Conservation (phyloP, 306 rosid genomes). For the Ziziphus jujuba region DNA sequence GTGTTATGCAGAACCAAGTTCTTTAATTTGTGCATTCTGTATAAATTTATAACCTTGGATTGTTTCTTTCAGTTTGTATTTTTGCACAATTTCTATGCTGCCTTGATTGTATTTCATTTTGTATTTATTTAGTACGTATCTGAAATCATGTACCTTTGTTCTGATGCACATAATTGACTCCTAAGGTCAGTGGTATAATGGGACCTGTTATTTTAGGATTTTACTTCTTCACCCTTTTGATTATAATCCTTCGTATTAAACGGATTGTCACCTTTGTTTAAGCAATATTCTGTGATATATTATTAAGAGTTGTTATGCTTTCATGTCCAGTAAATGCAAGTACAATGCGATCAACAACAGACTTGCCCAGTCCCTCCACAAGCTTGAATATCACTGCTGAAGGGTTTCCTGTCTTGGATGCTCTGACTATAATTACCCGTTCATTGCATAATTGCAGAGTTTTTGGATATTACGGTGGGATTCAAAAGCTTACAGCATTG, state of each 20-base stretch:
- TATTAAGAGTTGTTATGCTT: slow-evolving; percentile 30
- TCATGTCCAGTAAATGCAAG: slow-evolving; percentile 58
- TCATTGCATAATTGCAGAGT: slow-evolving; percentile 88
- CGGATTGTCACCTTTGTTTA: not conserved
- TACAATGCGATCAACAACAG: slow-evolving; percentile 50
- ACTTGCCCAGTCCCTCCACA: slow-evolving; percentile 59
- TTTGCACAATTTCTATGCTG: no score
- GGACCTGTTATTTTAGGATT: not conserved
- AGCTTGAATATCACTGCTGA: slow-evolving; percentile 66
- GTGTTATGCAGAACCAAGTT: no score
- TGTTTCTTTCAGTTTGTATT: no score
- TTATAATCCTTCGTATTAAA: not conserved
- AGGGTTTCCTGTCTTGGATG: slow-evolving; percentile 74
- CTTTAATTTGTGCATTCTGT: no score
- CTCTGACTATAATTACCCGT: slow-evolving; percentile 64
- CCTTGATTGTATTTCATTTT: no score
- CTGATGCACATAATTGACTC: not conserved
- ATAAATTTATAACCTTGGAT: no score
- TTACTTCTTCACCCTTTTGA: not conserved
- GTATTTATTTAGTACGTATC: not conserved
- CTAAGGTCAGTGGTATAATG: not conserved
- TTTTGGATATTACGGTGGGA: slow-evolving; percentile 89
- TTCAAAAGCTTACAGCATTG: slow-evolving; percentile 83
- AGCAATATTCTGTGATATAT: slow-evolving; percentile 13
- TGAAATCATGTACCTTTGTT: not conserved